These are phyloP conservation scores for Xylariales sp. DNA, from an alignment of 2,329 filamentous ascomycete genomes.

Conservation along the genomic window DNA sequence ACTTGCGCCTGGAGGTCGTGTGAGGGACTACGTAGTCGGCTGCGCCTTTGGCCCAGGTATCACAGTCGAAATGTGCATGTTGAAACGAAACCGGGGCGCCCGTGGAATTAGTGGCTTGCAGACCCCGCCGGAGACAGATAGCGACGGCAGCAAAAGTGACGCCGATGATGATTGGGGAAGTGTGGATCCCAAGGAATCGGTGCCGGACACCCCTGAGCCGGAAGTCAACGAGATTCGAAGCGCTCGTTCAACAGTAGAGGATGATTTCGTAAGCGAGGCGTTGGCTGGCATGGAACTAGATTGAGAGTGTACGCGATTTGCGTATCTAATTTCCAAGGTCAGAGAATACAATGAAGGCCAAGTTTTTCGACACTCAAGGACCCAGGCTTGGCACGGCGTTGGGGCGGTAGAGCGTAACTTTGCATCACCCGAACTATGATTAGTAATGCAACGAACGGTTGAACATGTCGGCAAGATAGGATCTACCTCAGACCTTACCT, in stretches of 20 bases:
- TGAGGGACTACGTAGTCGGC: conserved; percentile 56
- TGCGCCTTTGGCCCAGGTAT: conserved; percentile 69
- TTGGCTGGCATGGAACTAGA: conserved; percentile 12
- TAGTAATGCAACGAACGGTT: no score
- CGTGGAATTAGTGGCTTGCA: conserved; percentile 34
- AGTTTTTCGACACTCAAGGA: no score
- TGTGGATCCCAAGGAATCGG: conserved; percentile 17
- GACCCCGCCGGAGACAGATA: conserved; percentile 52
- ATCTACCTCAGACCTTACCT: no score
- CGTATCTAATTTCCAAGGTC: no score
- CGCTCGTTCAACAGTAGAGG: conserved; percentile 3
- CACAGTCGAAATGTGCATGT: conserved; percentile 62
- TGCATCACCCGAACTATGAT: no score
- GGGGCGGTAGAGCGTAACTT: no score
- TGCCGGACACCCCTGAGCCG: conserved; percentile 14
- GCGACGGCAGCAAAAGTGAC: conserved; percentile 40
- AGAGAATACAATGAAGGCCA: no score
- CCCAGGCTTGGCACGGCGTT: no score
- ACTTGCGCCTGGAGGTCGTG: conserved; percentile 43
- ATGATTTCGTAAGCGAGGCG: conserved; percentile 16
- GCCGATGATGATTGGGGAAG: conserved; percentile 31
- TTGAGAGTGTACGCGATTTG: background rate
- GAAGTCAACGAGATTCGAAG: conserved; percentile 6
- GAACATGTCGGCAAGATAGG: no score
- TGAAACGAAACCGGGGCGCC: conserved; percentile 43